Conservation (phyloP, 495 filamentous ascomycete species). For the Penicillium desertorum region DNA sequence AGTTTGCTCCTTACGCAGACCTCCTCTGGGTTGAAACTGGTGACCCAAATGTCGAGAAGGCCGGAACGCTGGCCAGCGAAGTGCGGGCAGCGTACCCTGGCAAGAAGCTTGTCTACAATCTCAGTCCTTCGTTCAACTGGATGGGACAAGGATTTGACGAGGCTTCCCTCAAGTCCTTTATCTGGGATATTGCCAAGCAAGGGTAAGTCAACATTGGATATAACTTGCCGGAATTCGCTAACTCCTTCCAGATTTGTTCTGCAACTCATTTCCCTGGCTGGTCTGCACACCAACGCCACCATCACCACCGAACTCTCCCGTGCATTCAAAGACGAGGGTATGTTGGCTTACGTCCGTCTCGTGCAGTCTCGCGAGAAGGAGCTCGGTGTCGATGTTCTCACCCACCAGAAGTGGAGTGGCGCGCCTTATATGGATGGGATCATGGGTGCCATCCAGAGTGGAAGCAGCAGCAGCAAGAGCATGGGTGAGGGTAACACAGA, state of each 20-base stretch:
- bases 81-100: slow-evolving; percentile 65
- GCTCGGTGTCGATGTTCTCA: slow-evolving; percentile 88
- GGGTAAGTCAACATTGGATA: slow-evolving; percentile 49
- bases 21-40: slow-evolving; percentile 97
- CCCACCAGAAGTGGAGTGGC: slow-evolving; percentile 98
- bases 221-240: not conserved
- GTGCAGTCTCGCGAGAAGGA: slow-evolving; percentile 90
- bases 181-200: slow-evolving; percentile 93
- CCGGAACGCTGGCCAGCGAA: slow-evolving; percentile 67
- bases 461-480: slow-evolving; percentile 76
- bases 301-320: slow-evolving; percentile 81
- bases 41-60: slow-evolving; percentile 76
- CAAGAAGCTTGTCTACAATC: slow-evolving; percentile 94
- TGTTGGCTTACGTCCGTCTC: slow-evolving; percentile 91
- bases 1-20: slow-evolving; percentile 89
- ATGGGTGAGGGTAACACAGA: slow-evolving; percentile 86
- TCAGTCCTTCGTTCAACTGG: slow-evolving; percentile 97
- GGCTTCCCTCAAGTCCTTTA: slow-evolving; percentile 75
- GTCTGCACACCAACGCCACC: slow-evolving; percentile 84
- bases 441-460: slow-evolving; percentile 86
- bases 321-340: slow-evolving; percentile 84
- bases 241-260: slow-evolving; percentile 66
- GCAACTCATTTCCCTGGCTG: slow-evolving; percentile 89
- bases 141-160: slow-evolving; percentile 88
- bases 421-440: slow-evolving; percentile 92